Evolutionary conservation across 2,329 filamentous ascomycete species (phyloP).

Genomic region (Sporothrix luriei): DNA sequence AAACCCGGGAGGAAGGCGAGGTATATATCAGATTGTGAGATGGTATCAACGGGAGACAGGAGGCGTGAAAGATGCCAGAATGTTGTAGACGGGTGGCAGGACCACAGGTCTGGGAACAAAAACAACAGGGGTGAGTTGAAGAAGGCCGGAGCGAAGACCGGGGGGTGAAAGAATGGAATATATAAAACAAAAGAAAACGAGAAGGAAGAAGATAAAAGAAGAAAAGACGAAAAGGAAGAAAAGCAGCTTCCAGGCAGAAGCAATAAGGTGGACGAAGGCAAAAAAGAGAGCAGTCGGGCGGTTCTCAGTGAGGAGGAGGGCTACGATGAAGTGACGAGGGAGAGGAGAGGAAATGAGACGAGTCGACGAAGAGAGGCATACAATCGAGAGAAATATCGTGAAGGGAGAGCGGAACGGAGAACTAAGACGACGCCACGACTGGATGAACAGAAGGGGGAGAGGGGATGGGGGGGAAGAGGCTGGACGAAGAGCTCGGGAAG

Average conservation of each 20-base stretch:
- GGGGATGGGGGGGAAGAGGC: conserved; percentile 50
- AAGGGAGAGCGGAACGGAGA: conserved; percentile 16
- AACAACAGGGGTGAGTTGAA: conserved; percentile 1
- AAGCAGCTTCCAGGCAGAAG: conserved; percentile 2
- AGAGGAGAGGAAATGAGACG: not conserved
- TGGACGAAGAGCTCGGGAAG: conserved; percentile 53
- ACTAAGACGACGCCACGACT: conserved; percentile 56
- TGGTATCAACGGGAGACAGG: conserved; percentile 1
- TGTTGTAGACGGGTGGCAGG: conserved; percentile 12
- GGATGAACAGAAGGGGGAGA: conserved; percentile 59
- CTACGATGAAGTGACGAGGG: conserved; percentile 14
- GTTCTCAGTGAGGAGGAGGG: conserved; percentile 30
- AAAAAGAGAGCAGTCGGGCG: conserved; percentile 34
- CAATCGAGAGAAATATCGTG: conserved; percentile 1
- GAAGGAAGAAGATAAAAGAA: too few species aligned
- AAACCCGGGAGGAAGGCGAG: not conserved
- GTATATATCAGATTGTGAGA: conserved; percentile 9
- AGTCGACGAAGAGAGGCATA: not conserved
- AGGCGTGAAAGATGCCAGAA: not conserved
- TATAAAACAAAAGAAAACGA: conserved; percentile 12
- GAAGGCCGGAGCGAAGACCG: conserved; percentile 17
- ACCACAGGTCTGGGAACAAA: conserved; percentile 26
- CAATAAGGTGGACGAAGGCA: conserved; percentile 5
- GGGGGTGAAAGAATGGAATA: conserved; percentile 14
- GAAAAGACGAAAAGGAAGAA: not conserved